These are phyloP conservation scores for Nevesoporus exiguus DNA, from an alignment of 768 basidiomycete genomes.

Conservation along the genomic window DNA sequence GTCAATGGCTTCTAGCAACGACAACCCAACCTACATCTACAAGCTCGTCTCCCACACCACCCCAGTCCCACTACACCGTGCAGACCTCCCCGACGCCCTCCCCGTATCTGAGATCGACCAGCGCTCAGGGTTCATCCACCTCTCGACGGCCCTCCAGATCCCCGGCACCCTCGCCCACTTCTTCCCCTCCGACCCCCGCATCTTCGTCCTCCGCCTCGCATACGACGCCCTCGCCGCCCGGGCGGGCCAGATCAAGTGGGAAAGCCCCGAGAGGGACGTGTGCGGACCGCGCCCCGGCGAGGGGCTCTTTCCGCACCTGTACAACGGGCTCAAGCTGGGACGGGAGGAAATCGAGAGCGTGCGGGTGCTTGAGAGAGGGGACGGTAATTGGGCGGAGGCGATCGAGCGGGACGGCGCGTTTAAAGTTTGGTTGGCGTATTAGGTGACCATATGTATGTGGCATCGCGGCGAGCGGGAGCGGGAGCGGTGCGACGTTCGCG, in stretches of 20 bases:
- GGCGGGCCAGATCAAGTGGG: conserved; percentile 42
- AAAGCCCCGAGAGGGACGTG: conserved; percentile 39
- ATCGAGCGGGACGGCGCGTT: conserved; percentile 16
- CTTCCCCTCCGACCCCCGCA: conserved; percentile 37
- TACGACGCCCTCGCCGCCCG: conserved; percentile 37
- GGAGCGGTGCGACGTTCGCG: too few relatives aligned
- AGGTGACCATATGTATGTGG: too few relatives aligned
- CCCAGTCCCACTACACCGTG: conserved; percentile 32
- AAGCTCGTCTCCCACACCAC: conserved; percentile 50
- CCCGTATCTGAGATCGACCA: conserved; percentile 50
- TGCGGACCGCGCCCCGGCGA: conserved; percentile 43
- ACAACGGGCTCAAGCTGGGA: conserved; percentile 44
- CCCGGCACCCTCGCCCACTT: conserved; percentile 45
- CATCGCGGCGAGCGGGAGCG: too few relatives aligned
- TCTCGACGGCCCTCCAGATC: conserved; percentile 51
- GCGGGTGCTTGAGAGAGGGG: conserved; percentile 21
- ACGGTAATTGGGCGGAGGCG: conserved; percentile 33
- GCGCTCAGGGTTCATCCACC: conserved; percentile 49
- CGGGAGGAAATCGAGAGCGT: conserved; percentile 44
- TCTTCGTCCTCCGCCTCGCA: conserved; percentile 43
- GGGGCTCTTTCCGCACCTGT: conserved; percentile 53
- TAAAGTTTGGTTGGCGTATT: conserved; percentile 36
- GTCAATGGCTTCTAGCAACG: conserved; percentile 4
- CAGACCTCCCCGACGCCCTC: conserved; percentile 41
- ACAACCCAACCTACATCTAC: conserved; percentile 52